Base-by-base conservation (phyloP, 352 stramenopile genomes). In the Phytophthora crassamura region DNA sequence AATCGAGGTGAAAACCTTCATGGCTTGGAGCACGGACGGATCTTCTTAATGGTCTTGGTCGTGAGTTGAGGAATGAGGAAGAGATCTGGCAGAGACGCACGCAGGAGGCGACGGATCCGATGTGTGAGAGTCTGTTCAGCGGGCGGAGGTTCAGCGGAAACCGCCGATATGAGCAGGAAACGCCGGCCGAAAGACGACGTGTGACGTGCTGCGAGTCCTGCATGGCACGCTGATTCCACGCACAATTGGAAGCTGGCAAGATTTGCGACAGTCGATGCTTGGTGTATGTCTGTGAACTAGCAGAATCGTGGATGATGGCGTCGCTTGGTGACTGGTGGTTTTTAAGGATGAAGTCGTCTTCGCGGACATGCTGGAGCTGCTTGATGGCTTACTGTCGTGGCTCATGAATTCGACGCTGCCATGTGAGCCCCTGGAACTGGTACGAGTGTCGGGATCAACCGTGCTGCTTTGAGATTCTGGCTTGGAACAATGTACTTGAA, bases 1-100 rank as follows among this genome's bases (percentile, higher is more conserved):
- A 30, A 78, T 52, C 16, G 69, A 49, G 15, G 67, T 65, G 33
- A 72, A 38, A 55, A 78, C 66, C 54, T 78, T 82, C 74, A 82
- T 82, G 28, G 25, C 34, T 58, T 64, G 11, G 32, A 25, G 33
- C 14, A 3, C 16, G 20, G 25, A 5, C 25, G 4, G 28, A 32
- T 32, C 28, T 51, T n/a, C 22, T 51, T 16, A 25, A 36, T 28
- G 5, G 12, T 53, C 15, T 32, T 51, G 45, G 22, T 47, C 18
- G 67, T 35, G 48, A 64, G 22, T 73, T 72, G 57, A 56, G 57
- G 38, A 75, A 65, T 75, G 68, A 54, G 16, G 1, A 32, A 32
- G 28, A 32, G 28, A 32, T 32, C 28, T 6, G 28, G 28, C 28
- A 32, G 28, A 32, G 28, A 6, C 28, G 8, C 28, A 32, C 28